Base-by-base conservation (phyloP, 2,329 filamentous ascomycete genomes). In the Cytospora piceicola region DNA sequence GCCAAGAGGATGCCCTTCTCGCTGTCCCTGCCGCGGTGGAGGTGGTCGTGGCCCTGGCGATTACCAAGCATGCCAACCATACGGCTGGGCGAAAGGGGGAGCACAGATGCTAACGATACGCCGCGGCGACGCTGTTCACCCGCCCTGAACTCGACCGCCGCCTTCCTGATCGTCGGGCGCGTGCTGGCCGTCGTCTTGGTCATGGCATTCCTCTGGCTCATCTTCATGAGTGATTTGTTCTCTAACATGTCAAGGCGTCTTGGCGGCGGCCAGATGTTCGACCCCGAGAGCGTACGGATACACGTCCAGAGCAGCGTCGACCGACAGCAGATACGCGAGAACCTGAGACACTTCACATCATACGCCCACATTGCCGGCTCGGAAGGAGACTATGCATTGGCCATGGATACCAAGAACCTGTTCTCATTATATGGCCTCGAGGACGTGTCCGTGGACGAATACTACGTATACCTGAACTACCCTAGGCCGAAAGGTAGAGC, bases 281-380 rank as follows among this genome's bases (percentile, higher is more conserved):
- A 95, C 71, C 90, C 94, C 2, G 93, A 97, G 73, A 90, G 88
- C 68, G 87, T 98, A 65, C 88, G 92, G 64, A 82, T 86, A 65
- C 92, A 90, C 77, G 85, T 96, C 30, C 88, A 95, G 75, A 82
- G 83, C 58, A 88, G 87, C 71, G 86, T 96, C 70, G 90, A 96
- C 73, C 82, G 86, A 63, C 82, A 83, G 66, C 83, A 84, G 59
- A 90, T 95, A 75, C 85, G 88, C 69, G 88, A 91, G 51, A 91
- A 91, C 65, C 79, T 97, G 67, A 81, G 86, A 72, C 90, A 94
- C 73, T 88, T 94, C 69, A 94, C 93, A 5, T 86, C 85, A 64
- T 97, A 92, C 75, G 91, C 95, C 68, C 95, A 98, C 77, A 84
- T 98, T 68, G 95, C 93, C 2, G 95, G 95, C n/a, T 96, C 93